Conservation (phyloP, 768 basidiomycete species). For the Termitomyces sp. region DNA sequence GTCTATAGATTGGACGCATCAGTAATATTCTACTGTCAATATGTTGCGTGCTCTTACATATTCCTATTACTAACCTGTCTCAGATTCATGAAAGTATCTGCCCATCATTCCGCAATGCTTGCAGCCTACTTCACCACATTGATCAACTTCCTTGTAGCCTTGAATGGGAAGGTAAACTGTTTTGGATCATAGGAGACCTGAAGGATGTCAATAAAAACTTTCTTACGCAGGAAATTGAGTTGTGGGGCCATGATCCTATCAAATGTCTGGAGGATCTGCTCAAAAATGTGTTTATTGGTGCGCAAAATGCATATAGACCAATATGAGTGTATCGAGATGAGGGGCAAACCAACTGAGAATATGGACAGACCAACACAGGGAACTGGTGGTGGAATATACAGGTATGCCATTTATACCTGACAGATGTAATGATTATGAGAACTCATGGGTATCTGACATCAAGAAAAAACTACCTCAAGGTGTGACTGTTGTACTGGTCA, state of each 20-base stretch:
- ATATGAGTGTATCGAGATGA: conserved; percentile 18
- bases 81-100: not conserved
- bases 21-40: no score
- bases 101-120: conserved; percentile 11
- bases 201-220: conserved; percentile 1
- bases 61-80: not conserved
- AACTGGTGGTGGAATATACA: not conserved
- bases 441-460: not conserved
- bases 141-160: conserved; percentile 19
- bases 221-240: conserved; percentile 15
- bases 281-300: conserved; percentile 21
- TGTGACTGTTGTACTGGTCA: not conserved
- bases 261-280: conserved; percentile 25
- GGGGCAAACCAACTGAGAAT: conserved; percentile 16
- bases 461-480: not conserved
- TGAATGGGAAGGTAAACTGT: conserved; percentile 19
- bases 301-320: conserved; percentile 22
- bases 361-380: conserved; percentile 31
- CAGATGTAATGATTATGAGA: not conserved
- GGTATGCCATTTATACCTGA: not conserved
- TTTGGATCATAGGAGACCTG: conserved; percentile 5
- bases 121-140: conserved; percentile 10
- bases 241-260: conserved; percentile 25
- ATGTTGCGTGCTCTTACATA: no score
- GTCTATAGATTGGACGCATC: no score